Evolutionary conservation across 257 asterid species (phyloP).

Genomic region (Solanum raphanifolium): DNA sequence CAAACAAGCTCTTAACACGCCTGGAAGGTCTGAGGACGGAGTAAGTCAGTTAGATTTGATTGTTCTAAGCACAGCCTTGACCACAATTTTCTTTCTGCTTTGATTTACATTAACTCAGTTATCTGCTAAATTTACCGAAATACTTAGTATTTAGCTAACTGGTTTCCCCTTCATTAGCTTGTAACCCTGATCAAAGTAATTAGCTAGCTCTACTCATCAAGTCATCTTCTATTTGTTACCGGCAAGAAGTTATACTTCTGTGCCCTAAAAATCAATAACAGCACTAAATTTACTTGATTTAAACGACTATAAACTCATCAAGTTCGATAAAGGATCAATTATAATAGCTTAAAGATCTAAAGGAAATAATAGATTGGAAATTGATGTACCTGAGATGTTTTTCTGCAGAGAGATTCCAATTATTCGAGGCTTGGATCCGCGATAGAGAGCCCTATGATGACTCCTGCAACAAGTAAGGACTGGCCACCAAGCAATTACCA

Average conservation of each 20-base stretch:
- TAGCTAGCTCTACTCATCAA: neutral
- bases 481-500: conserved; percentile 44
- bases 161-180: neutral
- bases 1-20: conserved; percentile 66
- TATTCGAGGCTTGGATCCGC: conserved; percentile 71
- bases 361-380: neutral
- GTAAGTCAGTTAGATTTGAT: conserved; percentile 23
- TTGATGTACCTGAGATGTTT: neutral
- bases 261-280: neutral
- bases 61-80: neutral
- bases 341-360: neutral
- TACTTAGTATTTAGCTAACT: neutral
- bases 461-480: conserved; percentile 57
- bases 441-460: conserved; percentile 77
- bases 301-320: neutral
- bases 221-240: neutral
- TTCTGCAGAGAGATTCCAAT: conserved; percentile 76
- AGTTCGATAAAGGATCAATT: neutral
- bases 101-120: neutral
- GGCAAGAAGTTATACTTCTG: neutral
- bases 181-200: neutral
- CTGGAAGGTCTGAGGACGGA: conserved; percentile 79
- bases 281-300: neutral
- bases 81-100: neutral
- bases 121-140: neutral